A percentile compares a stretch with the other conserved stretches of the same genome.
Conservation (phyloP, 148 eudicot genomes). For the Polygonum aviculare region DNA sequence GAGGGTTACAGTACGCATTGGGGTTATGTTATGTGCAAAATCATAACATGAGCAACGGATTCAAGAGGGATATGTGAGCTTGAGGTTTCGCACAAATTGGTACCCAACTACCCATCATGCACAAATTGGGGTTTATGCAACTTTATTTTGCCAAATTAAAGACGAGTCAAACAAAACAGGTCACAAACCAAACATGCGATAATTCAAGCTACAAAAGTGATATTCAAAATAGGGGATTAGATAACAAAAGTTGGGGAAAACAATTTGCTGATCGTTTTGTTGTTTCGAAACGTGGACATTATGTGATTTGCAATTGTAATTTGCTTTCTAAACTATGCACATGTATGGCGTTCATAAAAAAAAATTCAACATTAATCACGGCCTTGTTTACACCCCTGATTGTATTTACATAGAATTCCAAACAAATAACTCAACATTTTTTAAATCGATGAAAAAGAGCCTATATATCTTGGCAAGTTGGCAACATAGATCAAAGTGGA, state of each 20-base stretch:
- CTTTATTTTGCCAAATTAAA: background rate
- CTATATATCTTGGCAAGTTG: background rate
- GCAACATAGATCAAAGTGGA: background rate
- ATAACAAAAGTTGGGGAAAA: no score
- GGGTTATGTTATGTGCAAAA: no score
- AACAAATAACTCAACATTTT: background rate
- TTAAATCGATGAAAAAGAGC: background rate
- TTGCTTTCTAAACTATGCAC: background rate
- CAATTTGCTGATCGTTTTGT: background rate
- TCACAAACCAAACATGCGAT: background rate
- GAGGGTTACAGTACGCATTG: background rate
- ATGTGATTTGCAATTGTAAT: background rate
- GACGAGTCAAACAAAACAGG: background rate
- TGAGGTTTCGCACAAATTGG: no score
- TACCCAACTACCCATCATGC: background rate
- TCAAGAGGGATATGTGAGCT: no score
- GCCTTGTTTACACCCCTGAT: background rate
- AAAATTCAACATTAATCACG: background rate
- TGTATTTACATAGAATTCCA: background rate
- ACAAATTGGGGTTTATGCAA: background rate
- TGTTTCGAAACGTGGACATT: background rate
- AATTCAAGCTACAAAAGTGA: background rate
- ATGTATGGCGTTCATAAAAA: no score
- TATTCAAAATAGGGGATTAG: background rate
- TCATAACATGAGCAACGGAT: no score